These are phyloP conservation scores for Decorospora gaudefroyi DNA, from an alignment of 2,329 filamentous ascomycete species.

Conservation along the genomic window DNA sequence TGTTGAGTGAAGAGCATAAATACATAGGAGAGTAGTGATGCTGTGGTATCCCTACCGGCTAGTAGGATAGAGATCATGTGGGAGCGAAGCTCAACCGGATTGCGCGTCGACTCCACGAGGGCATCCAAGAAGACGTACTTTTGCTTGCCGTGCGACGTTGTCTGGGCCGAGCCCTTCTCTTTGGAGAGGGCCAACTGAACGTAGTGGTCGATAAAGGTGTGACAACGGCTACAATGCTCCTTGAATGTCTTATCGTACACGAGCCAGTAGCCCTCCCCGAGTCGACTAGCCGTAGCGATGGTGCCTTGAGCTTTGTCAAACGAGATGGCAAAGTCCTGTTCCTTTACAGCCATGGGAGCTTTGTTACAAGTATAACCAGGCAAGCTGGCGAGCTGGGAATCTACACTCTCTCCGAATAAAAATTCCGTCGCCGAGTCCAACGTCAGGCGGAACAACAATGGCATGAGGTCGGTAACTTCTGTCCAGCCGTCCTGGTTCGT, in stretches of 20 bases:
- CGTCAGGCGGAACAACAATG: slow-evolving; percentile 49
- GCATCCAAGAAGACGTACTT: slow-evolving; percentile 82
- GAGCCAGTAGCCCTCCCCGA: slow-evolving; percentile 42
- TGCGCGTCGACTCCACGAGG: slow-evolving; percentile 73
- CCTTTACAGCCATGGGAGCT: slow-evolving; percentile 16
- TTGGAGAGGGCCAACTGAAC: slow-evolving; percentile 30
- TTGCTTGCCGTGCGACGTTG: slow-evolving; percentile 25
- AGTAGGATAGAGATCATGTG: slow-evolving; percentile 81
- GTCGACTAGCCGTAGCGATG: slow-evolving; percentile 21
- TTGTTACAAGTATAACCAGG: slow-evolving; percentile 25
- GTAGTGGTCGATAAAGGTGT: slow-evolving; percentile 36
- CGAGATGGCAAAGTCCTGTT: slow-evolving; percentile 28
- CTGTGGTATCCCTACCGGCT: slow-evolving; percentile 85
- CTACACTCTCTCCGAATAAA: slow-evolving; percentile 46
- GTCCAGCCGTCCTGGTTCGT: slow-evolving; percentile 32
- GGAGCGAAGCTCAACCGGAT: slow-evolving; percentile 71
- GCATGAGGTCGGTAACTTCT: slow-evolving; percentile 42
- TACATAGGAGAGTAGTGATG: slow-evolving; percentile 75
- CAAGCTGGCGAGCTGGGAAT: slow-evolving; percentile 32
- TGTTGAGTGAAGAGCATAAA: slow-evolving; percentile 54
- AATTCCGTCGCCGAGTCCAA: slow-evolving; percentile 47
- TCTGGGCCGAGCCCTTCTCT: slow-evolving; percentile 15
- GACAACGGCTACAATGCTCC: slow-evolving; percentile 34
- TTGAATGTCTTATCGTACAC: slow-evolving; percentile 36
- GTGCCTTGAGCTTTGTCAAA: slow-evolving; percentile 31